These are phyloP conservation scores for Populus alba DNA, from an alignment of 345 rosid genomes.

Conservation along the genomic window DNA sequence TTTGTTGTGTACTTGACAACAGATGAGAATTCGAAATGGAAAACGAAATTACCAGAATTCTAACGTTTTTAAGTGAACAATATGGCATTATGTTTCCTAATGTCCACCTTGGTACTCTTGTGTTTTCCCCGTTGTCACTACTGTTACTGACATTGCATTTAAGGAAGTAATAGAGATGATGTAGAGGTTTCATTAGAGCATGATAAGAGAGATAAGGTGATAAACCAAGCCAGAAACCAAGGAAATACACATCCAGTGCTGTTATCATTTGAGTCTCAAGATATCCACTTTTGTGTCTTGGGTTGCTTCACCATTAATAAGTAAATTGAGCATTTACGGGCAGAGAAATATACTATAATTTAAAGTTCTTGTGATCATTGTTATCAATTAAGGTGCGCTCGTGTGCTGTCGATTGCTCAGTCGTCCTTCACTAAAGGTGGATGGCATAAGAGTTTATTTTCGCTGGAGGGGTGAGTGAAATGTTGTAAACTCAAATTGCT, in stretches of 20 bases:
- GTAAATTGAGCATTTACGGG: background rate
- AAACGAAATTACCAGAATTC: constrained; percentile 15
- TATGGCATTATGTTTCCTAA: background rate
- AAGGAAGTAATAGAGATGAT: background rate
- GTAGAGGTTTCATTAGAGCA: background rate
- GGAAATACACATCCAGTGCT: background rate
- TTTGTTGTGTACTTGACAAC: constrained; percentile 28
- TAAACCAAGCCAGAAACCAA: background rate
- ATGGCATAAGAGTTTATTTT: background rate
- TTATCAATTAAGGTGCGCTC: background rate
- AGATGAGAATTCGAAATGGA: constrained; percentile 10
- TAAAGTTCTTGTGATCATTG: background rate
- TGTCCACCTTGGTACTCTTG: background rate
- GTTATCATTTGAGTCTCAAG: constrained; percentile 4
- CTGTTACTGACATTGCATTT: background rate
- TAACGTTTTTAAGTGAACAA: background rate
- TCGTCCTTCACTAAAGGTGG: background rate
- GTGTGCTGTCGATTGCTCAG: background rate
- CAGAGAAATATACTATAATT: background rate
- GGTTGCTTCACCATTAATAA: background rate
- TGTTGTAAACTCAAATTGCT: background rate
- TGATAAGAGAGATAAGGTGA: background rate
- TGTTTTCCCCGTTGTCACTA: background rate
- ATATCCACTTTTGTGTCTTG: background rate
- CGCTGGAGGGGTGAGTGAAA: background rate